A percentile compares a stretch with the other conserved stretches of the same genome.
These are phyloP conservation scores for Liquidambar formosana DNA, from an alignment of 164 flowering plant genomes.

Conservation along the genomic window DNA sequence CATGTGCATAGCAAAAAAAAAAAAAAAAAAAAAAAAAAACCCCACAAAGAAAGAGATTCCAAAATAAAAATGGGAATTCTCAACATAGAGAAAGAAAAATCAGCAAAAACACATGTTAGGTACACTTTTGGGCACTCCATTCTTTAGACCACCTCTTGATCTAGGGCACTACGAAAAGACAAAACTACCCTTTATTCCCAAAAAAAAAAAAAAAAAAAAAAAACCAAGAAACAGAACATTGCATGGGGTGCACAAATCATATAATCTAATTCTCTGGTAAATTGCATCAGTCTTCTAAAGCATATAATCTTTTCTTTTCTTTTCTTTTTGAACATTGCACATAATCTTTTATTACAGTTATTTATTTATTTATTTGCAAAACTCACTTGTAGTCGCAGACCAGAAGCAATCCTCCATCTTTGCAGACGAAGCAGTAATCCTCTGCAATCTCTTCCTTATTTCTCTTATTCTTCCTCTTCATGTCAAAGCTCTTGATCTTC, in stretches of 20 bases:
- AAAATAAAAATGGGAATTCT: too few relatives aligned
- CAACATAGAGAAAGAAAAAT: too few relatives aligned
- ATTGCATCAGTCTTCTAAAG: neutral
- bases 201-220: neutral
- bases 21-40: too few relatives aligned
- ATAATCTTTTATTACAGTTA: too few relatives aligned
- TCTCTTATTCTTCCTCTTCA: slow-evolving; percentile 20
- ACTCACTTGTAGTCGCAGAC: slow-evolving; percentile 58
- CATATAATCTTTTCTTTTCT: neutral
- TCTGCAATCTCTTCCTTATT: slow-evolving; percentile 41
- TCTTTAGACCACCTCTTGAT: too few relatives aligned
- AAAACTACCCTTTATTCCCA: neutral
- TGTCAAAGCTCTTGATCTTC: slow-evolving; percentile 6
- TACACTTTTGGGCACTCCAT: too few relatives aligned
- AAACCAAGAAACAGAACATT: neutral
- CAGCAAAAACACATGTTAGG: too few relatives aligned
- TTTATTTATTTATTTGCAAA: neutral
- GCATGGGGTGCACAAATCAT: neutral
- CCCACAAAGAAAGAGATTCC: too few relatives aligned
- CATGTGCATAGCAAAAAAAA: too few relatives aligned
- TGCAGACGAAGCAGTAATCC: slow-evolving; percentile 66
- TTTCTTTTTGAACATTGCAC: too few relatives aligned
- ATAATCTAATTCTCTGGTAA: neutral
- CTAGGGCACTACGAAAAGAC: too few relatives aligned
- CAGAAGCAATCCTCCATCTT: slow-evolving; percentile 58